These are phyloP conservation scores for Mycena belliarum DNA, from an alignment of 768 basidiomycete species.

Conservation along the genomic window DNA sequence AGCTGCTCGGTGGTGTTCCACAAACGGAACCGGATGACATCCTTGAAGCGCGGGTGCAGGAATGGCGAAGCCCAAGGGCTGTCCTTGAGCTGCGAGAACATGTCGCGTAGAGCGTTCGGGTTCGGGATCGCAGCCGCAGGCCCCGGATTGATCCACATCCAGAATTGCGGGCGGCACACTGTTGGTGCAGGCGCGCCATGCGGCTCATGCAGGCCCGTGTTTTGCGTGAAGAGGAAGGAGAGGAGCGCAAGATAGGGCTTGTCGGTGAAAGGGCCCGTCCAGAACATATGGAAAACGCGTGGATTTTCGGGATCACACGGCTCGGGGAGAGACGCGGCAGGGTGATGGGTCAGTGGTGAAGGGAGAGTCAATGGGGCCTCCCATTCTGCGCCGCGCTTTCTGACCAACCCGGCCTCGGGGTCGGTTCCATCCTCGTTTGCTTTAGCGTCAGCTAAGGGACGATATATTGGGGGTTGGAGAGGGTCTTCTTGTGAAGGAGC, in stretches of 20 bases:
- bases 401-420: conserved; percentile 54
- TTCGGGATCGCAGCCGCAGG: conserved; percentile 85
- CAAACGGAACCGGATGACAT: conserved; percentile 87
- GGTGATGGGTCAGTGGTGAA: conserved; percentile 44
- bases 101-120: conserved; percentile 73
- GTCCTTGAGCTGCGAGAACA: conserved; percentile 74
- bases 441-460: conserved; percentile 27
- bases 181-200: conserved; percentile 41
- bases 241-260: conserved; percentile 92
- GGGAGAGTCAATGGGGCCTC: conserved; percentile 57
- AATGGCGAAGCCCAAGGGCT: conserved; percentile 94
- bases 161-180: conserved; percentile 86
- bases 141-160: conserved; percentile 96
- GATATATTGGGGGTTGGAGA: conserved; percentile 21
- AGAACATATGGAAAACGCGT: conserved; percentile 91
- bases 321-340: conserved; percentile 37
- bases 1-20: conserved; percentile 98
- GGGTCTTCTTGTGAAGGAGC: conserved; percentile 7
- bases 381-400: conserved; percentile 60
- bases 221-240: conserved; percentile 93
- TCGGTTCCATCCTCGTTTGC: conserved; percentile 36
- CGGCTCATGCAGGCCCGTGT: conserved; percentile 72
- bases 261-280: conserved; percentile 96
- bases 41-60: conserved; percentile 84
- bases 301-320: conserved; percentile 80